Base-by-base conservation (phyloP, 176 grass and related monocot species). In the Oryza officinalis region DNA sequence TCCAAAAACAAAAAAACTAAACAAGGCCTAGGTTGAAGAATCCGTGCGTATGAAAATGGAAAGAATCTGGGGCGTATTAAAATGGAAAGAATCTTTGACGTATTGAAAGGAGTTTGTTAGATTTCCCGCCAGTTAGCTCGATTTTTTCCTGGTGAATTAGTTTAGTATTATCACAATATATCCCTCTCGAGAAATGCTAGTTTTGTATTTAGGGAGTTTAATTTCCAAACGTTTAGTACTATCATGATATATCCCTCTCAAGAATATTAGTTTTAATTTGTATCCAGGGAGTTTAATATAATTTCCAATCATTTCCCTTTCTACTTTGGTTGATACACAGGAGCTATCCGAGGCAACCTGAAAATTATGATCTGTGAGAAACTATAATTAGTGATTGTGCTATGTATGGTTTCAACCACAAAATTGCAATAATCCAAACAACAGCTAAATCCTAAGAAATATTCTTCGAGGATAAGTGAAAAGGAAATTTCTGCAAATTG, bases 111-210 rank as follows among this genome's bases (percentile, higher is more conserved):
- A 38, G 66, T 72, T 37, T 73, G 27, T 90, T 74, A 61, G 67
- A 77, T 90, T 86, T 74, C 84, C 74, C 68, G 68, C 74, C 79
- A 78, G 15, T 11, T 63, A 10, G 8, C 8, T 23, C 3, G 20
- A 10, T 22, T 7, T 22, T 54, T 57, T n/a, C 17, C 18, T 57
- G 52, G 17, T 61, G n/a, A 61, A 8, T 54, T 54, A 54, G 18
- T 54, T 14, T 52, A 12, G 5, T 17, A 49, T 49, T 49, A 17
- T 49, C 46, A 45, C 11, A 10, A 13, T 45, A 41, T 41, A 41
- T 45, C 43, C 43, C 50, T 22, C 50, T 22, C 18, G 7, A 6
- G 50, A 22, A 57, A 57, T 4, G 47, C 25, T 69, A 17, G 0
- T 52, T 52, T 32, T 69, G 6, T n/a, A 57, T 69, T 22, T 2